These are phyloP conservation scores for Solanum stenotomum DNA, from an alignment of 257 asterid genomes.

Conservation along the genomic window DNA sequence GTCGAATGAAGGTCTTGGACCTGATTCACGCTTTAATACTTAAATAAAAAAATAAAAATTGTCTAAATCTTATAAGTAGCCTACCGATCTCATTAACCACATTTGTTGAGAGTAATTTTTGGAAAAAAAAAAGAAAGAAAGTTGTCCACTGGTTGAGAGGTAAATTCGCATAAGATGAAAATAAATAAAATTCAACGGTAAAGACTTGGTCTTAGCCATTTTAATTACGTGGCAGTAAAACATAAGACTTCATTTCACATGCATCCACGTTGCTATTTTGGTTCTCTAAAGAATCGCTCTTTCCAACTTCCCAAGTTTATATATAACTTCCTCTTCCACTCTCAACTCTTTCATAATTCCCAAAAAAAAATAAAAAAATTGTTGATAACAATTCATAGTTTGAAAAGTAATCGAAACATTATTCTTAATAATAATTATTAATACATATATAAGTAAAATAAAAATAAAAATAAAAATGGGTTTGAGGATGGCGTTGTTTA, in stretches of 20 bases:
- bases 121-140: too few relatives aligned
- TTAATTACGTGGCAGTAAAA: background rate
- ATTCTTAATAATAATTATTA: too few relatives aligned
- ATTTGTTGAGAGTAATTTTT: too few relatives aligned
- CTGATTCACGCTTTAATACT: too few relatives aligned
- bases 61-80: too few relatives aligned
- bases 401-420: background rate
- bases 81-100: too few relatives aligned
- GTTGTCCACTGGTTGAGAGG: background rate
- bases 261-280: background rate
- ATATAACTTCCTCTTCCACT: background rate
- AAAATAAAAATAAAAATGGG: slow-evolving; percentile 5
- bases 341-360: background rate
- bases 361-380: background rate
- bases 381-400: background rate
- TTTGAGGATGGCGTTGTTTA: slow-evolving; percentile 1
- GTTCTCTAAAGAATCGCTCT: background rate
- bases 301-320: background rate
- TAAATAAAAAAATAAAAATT: too few relatives aligned
- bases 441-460: background rate
- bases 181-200: background rate
- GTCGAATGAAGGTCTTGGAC: too few relatives aligned
- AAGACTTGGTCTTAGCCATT: background rate
- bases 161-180: background rate
- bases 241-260: background rate